Base-by-base conservation (phyloP, 495 filamentous ascomycete species). In the Amorphotheca resinae region DNA sequence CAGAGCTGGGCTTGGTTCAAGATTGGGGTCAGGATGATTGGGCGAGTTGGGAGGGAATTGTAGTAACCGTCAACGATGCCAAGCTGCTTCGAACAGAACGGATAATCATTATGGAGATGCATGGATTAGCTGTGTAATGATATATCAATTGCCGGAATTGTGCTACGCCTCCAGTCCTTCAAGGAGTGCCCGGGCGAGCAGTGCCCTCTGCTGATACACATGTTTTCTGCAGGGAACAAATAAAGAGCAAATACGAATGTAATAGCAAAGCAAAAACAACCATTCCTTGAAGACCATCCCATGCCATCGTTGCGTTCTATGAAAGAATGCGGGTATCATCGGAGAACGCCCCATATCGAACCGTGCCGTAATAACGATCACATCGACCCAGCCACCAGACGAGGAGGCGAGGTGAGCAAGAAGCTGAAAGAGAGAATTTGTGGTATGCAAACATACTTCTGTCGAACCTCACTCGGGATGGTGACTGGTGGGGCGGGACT, bases 241-340 rank as follows among this genome's bases (percentile, higher is more conserved):
- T 22, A 46, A 39, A 42, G 25, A 21, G 23, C 36, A 28, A 42
- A 25, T 15, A 8, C 35, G 4, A 28, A 38, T 30, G 36, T 21
- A 16, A 41, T 44, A 37, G 50, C 42, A 49, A 46, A 46, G 26
- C 21, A 47, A 31, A 48, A 48, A 51, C 35, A 41, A 38, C 42
- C 39, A 26, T 44, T 41, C 46, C 48, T 50, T 49, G 49, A 30
- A 44, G 38, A 36, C 38, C 35, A 45, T 26, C 40, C 46, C 48
- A 50, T 44, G 46, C 44, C 44, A 44, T 49, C 45, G 23, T 31
- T 49, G 52, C 38, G 46, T 50, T 54, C 50, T 42, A 54, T 48
- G 44, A 45, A 43, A 55, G 48, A 53, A 58, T 52, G 50, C 50
- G 51, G 53, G 57, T 53, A 58, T 51, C 52, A 59, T 52, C 51